Evolutionary conservation across 1,284 basidiomycete species (phyloP), one percentile per base, ranked within the genome.

Genomic region (Sphaerobolus stellatus): DNA sequence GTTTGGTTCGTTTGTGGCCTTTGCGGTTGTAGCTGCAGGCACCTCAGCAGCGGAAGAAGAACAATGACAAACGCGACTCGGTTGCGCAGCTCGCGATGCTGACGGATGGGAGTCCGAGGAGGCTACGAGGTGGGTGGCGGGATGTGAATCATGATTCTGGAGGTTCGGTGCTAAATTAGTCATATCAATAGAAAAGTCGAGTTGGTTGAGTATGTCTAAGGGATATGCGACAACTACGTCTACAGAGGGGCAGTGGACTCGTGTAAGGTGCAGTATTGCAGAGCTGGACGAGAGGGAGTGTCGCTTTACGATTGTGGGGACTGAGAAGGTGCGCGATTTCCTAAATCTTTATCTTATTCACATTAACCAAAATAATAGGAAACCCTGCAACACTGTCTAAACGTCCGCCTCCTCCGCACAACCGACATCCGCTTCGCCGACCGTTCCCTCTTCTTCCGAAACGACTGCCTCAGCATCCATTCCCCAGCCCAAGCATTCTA

Each of bases 391-490:
- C 83, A 88, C 66, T 87, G 84, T 16, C 74, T 90, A 52, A 82
- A 82, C 64, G 73, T 91, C 54, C 84, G 90, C 65, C 72, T 83
- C 46, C 75, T 91, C 25, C 78, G 82, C 56, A 85, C 88, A 64
- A 88, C 86, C 16, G 87, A 90, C 63, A 84, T 92, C 57, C 81
- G 88, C 25, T 75, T 73, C 36, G 78, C 80, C 18, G 86, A 91
- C 65, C 75, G 76, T 49, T 91, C 89, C 0, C 66, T 91, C 9
- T 88, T 90, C 67, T 80, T 81, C 59, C 76, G 82, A 36, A 85
- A 84, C 63, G 77, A 88, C 60, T 88, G 86, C 62, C 68, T 92
- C 36, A 81, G 80, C 20, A 82, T 92, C 59, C 84, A 82, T 63
- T 45, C 46, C 13, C 48, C 30, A 33, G 36, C n/a, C 7, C n/a